A percentile compares a stretch with the other conserved stretches of the same genome.
These are phyloP conservation scores for Bipolaris victoriae DNA, from an alignment of 2,329 filamentous ascomycete genomes.

Conservation along the genomic window DNA sequence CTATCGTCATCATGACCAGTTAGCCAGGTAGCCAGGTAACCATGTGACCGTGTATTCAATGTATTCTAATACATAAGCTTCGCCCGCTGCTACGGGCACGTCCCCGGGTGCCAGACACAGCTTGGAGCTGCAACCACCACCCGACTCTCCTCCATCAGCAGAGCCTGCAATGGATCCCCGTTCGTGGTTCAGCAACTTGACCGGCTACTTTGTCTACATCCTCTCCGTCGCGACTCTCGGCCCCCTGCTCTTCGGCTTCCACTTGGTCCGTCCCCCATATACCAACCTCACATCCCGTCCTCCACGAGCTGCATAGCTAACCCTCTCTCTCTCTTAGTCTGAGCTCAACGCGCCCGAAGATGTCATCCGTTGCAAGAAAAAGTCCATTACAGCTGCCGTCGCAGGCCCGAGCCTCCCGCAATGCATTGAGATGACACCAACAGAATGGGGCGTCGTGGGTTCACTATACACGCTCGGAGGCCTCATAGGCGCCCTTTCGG, in stretches of 20 bases:
- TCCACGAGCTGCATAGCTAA: conserved; percentile 22
- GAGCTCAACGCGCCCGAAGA: conserved; percentile 95
- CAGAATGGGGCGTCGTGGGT: conserved; percentile 82
- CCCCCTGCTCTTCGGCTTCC: conserved; percentile 92
- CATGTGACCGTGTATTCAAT: conserved; percentile 4
- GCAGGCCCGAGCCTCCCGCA: conserved; percentile 61
- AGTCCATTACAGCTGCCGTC: conserved; percentile 54
- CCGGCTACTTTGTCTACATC: conserved; percentile 77
- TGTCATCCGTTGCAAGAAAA: conserved; percentile 83
- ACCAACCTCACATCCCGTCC: neutral
- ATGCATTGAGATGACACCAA: conserved; percentile 87
- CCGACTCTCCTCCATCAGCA: conserved; percentile 13
- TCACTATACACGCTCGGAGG: conserved; percentile 93
- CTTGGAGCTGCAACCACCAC: neutral
- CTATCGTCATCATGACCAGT: conserved; percentile 18
- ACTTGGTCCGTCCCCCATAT: conserved; percentile 66
- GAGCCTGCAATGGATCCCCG: conserved; percentile 44
- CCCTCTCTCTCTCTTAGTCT: conserved; percentile 62
- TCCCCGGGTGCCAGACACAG: conserved; percentile 1
- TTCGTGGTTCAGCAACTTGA: conserved; percentile 60
- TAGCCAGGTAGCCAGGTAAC: conserved; percentile 7
- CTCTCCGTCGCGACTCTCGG: conserved; percentile 80
- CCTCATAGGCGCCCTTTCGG: conserved; percentile 77
- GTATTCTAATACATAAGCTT: too few relatives aligned
- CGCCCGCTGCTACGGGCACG: neutral